Evolutionary conservation across 164 flowering plant genomes (phyloP).

Genomic region (Nymphaea thermarum): DNA sequence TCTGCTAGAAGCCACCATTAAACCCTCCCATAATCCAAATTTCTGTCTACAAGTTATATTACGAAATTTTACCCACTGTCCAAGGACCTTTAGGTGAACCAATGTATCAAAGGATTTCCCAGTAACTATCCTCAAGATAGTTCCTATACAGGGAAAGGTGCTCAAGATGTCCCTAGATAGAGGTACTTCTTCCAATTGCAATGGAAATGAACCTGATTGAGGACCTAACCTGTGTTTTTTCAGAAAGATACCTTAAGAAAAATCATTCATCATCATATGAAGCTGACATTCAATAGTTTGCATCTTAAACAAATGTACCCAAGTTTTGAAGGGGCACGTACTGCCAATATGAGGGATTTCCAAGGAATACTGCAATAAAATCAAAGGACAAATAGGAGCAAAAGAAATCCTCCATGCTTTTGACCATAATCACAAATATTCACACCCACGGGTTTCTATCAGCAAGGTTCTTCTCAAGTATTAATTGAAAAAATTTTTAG

Average conservation of each 20-base stretch:
- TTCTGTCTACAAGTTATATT: conserved; percentile 33
- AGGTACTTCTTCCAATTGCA: conserved; percentile 36
- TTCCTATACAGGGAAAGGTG: conserved; percentile 62
- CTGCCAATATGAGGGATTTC: too few relatives aligned
- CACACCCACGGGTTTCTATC: too few relatives aligned
- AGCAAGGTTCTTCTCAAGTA: too few relatives aligned
- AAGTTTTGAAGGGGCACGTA: too few relatives aligned
- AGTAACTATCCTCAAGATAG: conserved; percentile 43
- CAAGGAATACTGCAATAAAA: too few relatives aligned
- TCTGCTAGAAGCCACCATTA: conserved; percentile 33
- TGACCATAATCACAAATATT: too few relatives aligned
- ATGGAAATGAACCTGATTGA: conserved; percentile 27
- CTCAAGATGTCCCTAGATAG: conserved; percentile 45
- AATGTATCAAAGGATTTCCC: conserved; percentile 23
- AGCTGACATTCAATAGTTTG: neutral
- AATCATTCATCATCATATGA: neutral
- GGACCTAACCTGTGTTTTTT: neutral
- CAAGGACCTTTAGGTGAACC: conserved; percentile 21
- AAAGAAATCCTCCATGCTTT: too few relatives aligned
- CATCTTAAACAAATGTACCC: too few relatives aligned
- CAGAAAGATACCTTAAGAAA: neutral
- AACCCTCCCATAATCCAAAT: conserved; percentile 50
- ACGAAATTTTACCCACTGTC: conserved; percentile 58
- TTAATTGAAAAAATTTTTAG: too few relatives aligned
- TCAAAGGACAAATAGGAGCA: too few relatives aligned